Conservation (phyloP, 768 basidiomycete species). For the Panellus pusillus region DNA sequence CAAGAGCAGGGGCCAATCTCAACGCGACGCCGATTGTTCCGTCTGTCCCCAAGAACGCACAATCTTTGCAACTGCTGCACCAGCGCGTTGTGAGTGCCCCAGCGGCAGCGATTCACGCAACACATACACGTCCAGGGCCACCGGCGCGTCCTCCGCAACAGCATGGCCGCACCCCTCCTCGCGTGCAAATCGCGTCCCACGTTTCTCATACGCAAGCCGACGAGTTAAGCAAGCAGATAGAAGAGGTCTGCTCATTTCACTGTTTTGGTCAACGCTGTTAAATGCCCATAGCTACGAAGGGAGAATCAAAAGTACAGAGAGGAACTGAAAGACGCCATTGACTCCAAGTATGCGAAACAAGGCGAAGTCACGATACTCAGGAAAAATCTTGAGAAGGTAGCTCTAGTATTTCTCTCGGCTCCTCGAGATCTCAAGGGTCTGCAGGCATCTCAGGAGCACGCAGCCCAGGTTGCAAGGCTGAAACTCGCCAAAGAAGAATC, state of each 20-base stretch:
- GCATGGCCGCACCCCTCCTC: background rate
- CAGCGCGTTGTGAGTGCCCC: constrained; percentile 6
- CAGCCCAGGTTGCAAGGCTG: constrained; percentile 53
- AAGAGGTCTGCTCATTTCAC: constrained; percentile 42
- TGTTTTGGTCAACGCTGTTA: constrained; percentile 11
- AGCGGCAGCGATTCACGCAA: background rate
- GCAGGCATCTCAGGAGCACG: constrained; percentile 60
- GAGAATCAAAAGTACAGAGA: constrained; percentile 48
- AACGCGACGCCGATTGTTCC: constrained; percentile 3
- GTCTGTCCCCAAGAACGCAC: background rate
- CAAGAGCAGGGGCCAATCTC: constrained; percentile 14
- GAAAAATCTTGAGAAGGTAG: constrained; percentile 67
- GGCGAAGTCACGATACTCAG: constrained; percentile 72
- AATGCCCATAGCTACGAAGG: constrained; percentile 45
- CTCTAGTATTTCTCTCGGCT: background rate
- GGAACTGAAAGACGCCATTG: constrained; percentile 47
- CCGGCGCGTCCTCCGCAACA: constrained; percentile 12
- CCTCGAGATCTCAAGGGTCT: constrained; percentile 7
- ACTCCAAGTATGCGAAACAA: constrained; percentile 57
- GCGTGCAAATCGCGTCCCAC: background rate
- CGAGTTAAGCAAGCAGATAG: constrained; percentile 36
- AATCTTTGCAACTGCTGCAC: constrained; percentile 5
- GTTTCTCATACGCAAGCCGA: constrained; percentile 3
- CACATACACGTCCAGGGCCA: constrained; percentile 8
- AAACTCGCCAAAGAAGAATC: constrained; percentile 61